Conservation (phyloP, 345 rosid species). For the Stellera chamaejasme region DNA sequence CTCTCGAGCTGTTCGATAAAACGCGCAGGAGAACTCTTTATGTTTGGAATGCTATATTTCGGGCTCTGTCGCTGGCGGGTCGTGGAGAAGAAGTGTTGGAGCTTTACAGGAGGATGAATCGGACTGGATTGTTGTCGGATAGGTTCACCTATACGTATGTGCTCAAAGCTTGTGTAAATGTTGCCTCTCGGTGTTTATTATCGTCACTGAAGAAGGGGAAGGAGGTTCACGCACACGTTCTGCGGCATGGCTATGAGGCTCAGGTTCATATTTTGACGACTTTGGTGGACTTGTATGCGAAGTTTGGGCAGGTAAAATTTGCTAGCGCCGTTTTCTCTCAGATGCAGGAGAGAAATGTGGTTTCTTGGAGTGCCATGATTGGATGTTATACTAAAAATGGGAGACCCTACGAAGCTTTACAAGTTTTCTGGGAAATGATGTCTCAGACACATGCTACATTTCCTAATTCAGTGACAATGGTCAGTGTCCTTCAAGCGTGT, state of each 20-base stretch:
- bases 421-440: slow-evolving; percentile 64
- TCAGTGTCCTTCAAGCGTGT: slow-evolving; percentile 91
- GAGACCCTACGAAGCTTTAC: slow-evolving; percentile 56
- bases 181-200: slow-evolving; percentile 37
- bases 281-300: slow-evolving; percentile 82
- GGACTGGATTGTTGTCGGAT: slow-evolving; percentile 45
- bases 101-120: slow-evolving; percentile 61
- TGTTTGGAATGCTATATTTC: slow-evolving; percentile 81
- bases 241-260: slow-evolving; percentile 50
- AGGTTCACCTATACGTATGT: slow-evolving; percentile 79
- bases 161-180: slow-evolving; percentile 63
- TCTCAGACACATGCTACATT: slow-evolving; percentile 28
- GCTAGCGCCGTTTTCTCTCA: slow-evolving; percentile 52
- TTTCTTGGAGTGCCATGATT: slow-evolving; percentile 23
- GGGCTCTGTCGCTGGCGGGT: slow-evolving; percentile 72
- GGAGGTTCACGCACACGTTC: slow-evolving; percentile 75
- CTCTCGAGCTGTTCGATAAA: slow-evolving; percentile 81
- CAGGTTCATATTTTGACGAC: slow-evolving; percentile 77
- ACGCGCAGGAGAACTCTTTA: slow-evolving; percentile 61
- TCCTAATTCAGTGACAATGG: slow-evolving; percentile 80
- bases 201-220: slow-evolving; percentile 43
- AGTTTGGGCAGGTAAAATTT: slow-evolving; percentile 47
- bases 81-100: slow-evolving; percentile 66
- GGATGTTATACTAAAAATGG: slow-evolving; percentile 61
- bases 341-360: slow-evolving; percentile 61